Percentiles rank a stretch among this genome's conserved stretches.
These are phyloP conservation scores for Suhomyces sp. DNA, from an alignment of 805 yeast species.

Conservation along the genomic window DNA sequence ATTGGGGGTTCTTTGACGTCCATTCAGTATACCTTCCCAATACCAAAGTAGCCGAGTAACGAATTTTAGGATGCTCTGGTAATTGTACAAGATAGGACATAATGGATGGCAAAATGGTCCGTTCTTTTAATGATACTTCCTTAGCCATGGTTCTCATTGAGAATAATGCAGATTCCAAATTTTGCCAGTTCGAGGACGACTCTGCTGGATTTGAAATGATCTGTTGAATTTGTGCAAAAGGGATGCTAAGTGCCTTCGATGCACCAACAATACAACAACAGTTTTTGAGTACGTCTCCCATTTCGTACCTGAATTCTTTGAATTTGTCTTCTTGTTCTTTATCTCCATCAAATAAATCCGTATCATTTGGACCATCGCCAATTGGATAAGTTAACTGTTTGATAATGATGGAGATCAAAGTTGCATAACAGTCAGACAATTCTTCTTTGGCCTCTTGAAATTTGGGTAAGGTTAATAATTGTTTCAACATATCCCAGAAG, in stretches of 20 bases:
- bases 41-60: conserved; percentile 91
- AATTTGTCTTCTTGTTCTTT: conserved; percentile 88
- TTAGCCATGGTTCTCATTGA: conserved; percentile 93
- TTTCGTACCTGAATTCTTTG: conserved; percentile 89
- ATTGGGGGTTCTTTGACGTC: conserved; percentile 85
- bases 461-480: conserved; percentile 60
- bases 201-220: conserved; percentile 27
- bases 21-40: conserved; percentile 96
- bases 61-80: conserved; percentile 82
- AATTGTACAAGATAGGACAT: conserved; percentile 65
- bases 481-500: conserved; percentile 86
- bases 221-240: conserved; percentile 60
- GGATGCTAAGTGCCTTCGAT: conserved; percentile 63
- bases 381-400: conserved; percentile 74
- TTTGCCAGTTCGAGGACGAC: conserved; percentile 66
- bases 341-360: conserved; percentile 59
- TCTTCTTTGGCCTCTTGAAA: conserved; percentile 51
- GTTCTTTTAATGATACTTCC: conserved; percentile 71
- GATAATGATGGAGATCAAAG: conserved; percentile 60
- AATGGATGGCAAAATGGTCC: conserved; percentile 68
- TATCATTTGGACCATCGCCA: conserved; percentile 17
- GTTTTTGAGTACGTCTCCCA: conserved; percentile 97
- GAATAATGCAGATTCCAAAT: conserved; percentile 85
- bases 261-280: conserved; percentile 92
- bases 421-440: conserved; percentile 55